Evolutionary conservation across 2,329 filamentous ascomycete species (phyloP).

Genomic region (Aspergillus unguis): DNA sequence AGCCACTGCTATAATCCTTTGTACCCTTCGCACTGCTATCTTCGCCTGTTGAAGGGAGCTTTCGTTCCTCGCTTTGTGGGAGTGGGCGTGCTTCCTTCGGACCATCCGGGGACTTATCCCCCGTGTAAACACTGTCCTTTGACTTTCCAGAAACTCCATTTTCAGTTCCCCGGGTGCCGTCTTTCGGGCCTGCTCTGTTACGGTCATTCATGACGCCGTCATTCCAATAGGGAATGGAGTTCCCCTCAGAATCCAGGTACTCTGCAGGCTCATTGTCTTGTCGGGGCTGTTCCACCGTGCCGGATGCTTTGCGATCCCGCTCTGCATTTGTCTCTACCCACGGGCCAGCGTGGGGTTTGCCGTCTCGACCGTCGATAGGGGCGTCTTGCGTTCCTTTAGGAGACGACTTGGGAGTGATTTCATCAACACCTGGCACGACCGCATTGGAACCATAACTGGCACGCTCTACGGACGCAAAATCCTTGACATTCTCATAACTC

Average conservation of each 20-base stretch:
- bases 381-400: slow-evolving; percentile 68
- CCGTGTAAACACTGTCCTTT: slow-evolving; percentile 67
- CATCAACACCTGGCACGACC: slow-evolving; percentile 21
- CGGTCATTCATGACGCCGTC: slow-evolving; percentile 94
- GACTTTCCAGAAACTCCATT: slow-evolving; percentile 86
- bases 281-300: slow-evolving; percentile 27
- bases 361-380: slow-evolving; percentile 88
- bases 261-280: slow-evolving; percentile 26
- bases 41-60: slow-evolving; percentile 47
- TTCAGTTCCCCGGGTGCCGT: slow-evolving; percentile 83
- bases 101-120: slow-evolving; percentile 72
- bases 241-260: slow-evolving; percentile 42
- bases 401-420: slow-evolving; percentile 20
- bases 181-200: slow-evolving; percentile 68
- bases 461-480: slow-evolving; percentile 12
- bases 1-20: slow-evolving; percentile 41
- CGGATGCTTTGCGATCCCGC: slow-evolving; percentile 43
- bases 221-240: slow-evolving; percentile 52
- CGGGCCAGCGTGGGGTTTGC: slow-evolving; percentile 87
- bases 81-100: slow-evolving; percentile 83
- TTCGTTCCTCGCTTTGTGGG: slow-evolving; percentile 75
- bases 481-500: slow-evolving; percentile 13
- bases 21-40: slow-evolving; percentile 35
- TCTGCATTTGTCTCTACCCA: slow-evolving; percentile 53
- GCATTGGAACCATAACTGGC: slow-evolving; percentile 12